Percentiles rank a stretch among this genome's conserved stretches.
These are phyloP conservation scores for Dictyostelium brefeldianum DNA, from an alignment of 78 protist species.

Conservation along the genomic window DNA sequence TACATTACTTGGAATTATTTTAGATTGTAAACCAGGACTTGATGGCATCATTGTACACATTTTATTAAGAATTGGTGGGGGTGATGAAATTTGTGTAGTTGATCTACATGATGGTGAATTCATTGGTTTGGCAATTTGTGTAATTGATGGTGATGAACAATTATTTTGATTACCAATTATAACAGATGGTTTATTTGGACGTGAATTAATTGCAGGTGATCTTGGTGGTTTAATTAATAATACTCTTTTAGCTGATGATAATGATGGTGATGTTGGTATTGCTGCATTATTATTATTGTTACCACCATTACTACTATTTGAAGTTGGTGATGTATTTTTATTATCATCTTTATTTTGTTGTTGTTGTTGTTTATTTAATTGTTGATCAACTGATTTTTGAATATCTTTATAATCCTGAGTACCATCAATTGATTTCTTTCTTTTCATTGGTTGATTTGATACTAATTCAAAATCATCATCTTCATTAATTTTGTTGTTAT, in stretches of 20 bases:
- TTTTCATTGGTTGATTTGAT: not conserved
- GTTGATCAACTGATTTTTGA: not conserved
- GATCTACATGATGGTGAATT: constrained; percentile 18
- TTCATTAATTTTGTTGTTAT: not conserved
- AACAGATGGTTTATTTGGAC: constrained; percentile 42
- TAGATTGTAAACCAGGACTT: constrained; percentile 55
- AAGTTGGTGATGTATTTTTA: not conserved
- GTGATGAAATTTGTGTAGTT: not conserved
- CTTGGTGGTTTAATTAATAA: constrained; percentile 61
- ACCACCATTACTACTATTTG: not conserved
- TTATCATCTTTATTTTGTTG: constrained; percentile 5
- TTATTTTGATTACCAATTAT: constrained; percentile 9
- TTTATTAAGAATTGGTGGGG: not conserved
- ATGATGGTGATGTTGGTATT: constrained; percentile 13
- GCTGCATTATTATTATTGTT: not conserved
- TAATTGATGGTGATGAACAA: constrained; percentile 37
- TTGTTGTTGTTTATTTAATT: not conserved
- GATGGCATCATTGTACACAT: not conserved
- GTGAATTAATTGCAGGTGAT: constrained; percentile 40
- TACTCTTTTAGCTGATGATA: constrained; percentile 40
- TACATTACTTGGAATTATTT: constrained; percentile 8
- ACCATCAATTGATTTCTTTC: not conserved
- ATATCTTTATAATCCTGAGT: not conserved
- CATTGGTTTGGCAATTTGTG: constrained; percentile 1
- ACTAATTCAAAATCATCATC: not conserved